Conservation (phyloP, 208 protist genomes). For the Acanthamoeba royreba region DNA sequence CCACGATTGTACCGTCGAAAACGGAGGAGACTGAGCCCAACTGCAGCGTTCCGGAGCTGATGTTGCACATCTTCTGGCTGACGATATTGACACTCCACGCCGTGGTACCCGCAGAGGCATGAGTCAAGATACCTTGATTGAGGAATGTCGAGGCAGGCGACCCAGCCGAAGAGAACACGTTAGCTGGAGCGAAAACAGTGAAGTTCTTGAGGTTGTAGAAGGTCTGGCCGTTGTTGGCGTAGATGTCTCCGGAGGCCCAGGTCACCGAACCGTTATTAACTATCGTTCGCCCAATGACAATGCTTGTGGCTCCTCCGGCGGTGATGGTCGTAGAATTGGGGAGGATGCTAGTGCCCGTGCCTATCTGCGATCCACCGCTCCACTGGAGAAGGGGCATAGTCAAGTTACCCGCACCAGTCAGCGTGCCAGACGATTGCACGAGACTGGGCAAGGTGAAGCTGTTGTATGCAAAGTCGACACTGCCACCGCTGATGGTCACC, state of each 20-base stretch:
- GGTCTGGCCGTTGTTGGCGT: neutral
- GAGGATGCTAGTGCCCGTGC: neutral
- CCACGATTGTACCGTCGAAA: neutral
- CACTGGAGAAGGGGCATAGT: neutral
- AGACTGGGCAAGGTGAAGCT: neutral
- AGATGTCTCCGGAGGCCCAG: neutral
- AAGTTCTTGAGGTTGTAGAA: slow-evolving; percentile 39
- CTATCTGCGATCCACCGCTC: neutral
- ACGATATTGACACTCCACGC: too few species aligned
- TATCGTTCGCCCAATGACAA: neutral
- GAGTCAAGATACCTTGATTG: too few species aligned
- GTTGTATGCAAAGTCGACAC: slow-evolving; percentile 26
- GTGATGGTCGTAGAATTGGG: too few species aligned
- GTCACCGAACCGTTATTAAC: neutral
- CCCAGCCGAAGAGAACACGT: neutral
- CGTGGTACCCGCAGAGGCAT: too few species aligned
- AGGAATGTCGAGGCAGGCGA: too few species aligned
- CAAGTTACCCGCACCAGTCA: neutral
- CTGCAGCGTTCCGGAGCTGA: too few species aligned
- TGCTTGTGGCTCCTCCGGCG: neutral
- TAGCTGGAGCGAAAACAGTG: neutral
- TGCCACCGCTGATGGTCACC: neutral
- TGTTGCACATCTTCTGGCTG: too few species aligned
- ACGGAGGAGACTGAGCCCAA: too few species aligned
- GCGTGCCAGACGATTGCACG: neutral